These are phyloP conservation scores for Rhododendron ovatum DNA, from an alignment of 148 eudicot species.

Conservation along the genomic window DNA sequence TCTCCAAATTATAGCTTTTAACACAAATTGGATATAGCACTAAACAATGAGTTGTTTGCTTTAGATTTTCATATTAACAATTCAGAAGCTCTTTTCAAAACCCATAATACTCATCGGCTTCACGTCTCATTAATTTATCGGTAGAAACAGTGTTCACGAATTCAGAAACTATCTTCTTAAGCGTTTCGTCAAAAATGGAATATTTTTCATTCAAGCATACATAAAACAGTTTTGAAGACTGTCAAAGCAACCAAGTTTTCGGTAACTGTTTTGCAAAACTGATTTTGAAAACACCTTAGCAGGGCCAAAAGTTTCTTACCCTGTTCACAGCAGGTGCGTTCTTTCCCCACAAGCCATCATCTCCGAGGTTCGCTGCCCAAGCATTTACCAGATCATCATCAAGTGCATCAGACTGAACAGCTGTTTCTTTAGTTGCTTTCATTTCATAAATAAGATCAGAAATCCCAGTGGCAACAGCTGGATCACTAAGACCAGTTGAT, in stretches of 20 bases:
- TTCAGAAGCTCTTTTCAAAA: neutral
- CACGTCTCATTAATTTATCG: neutral
- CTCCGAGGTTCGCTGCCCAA: constrained; percentile 98
- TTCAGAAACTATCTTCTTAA: neutral
- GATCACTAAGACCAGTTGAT: constrained; percentile 77
- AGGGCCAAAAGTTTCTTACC: constrained; percentile 40
- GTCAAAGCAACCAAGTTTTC: neutral
- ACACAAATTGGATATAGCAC: neutral
- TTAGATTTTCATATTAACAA: neutral
- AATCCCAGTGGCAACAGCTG: constrained; percentile 92
- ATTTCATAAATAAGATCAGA: constrained; percentile 92
- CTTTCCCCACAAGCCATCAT: constrained; percentile 83
- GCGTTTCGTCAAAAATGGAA: neutral
- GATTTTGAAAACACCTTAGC: neutral
- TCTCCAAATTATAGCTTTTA: neutral
- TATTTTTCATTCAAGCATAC: neutral
- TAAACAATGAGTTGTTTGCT: neutral
- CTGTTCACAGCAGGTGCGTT: constrained; percentile 95
- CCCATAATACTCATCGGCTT: neutral
- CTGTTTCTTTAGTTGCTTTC: constrained; percentile 45
- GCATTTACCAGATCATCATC: constrained; percentile 97
- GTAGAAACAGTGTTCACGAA: neutral
- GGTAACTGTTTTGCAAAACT: neutral
- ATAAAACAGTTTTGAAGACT: neutral
- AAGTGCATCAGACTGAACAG: constrained; percentile 57